Conservation (phyloP, 352 stramenopile species). For the Pythium brassicae region DNA sequence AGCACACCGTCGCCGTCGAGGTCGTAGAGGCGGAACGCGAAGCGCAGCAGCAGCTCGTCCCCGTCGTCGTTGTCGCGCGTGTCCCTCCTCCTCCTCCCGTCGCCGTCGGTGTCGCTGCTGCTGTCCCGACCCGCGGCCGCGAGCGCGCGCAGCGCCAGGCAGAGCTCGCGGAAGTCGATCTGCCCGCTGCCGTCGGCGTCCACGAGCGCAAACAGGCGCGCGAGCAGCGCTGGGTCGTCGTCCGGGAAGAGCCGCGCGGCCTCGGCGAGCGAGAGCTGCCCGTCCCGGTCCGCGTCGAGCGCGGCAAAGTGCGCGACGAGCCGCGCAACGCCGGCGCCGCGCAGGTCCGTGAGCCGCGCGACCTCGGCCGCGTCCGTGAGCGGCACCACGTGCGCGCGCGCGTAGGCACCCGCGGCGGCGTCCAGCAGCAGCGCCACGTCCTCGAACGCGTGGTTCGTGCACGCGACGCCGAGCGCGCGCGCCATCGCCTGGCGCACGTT, state of each 20-base stretch:
- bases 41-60: conserved; percentile 32
- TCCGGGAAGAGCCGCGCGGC: conserved; percentile 40
- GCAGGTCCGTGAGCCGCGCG: conserved; percentile 38
- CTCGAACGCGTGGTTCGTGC: conserved; percentile 74
- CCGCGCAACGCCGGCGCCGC: conserved; percentile 33
- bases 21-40: conserved; percentile 68
- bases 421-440: conserved; percentile 61
- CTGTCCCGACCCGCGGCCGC: no score
- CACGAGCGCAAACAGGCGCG: conserved; percentile 55
- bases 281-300: conserved; percentile 53
- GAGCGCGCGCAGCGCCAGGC: conserved; percentile 46
- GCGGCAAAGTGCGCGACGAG: conserved; percentile 59
- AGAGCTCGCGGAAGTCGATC: conserved; percentile 75
- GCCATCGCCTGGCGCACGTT: conserved; percentile 60
- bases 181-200: conserved; percentile 54
- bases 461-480: conserved; percentile 34
- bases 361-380: conserved; percentile 57
- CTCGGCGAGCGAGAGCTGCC: conserved; percentile 62
- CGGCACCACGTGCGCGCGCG: conserved; percentile 48
- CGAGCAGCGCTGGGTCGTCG: conserved; percentile 44
- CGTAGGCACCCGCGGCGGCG: conserved; percentile 39
- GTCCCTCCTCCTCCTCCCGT: no score
- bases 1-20: conserved; percentile 52
- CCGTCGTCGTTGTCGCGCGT: no score
- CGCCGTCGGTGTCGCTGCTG: conserved; percentile 21